phyloP scores from a whole-genome alignment of 176 grass and related monocot species.

The Musa troglodytarum region DNA sequence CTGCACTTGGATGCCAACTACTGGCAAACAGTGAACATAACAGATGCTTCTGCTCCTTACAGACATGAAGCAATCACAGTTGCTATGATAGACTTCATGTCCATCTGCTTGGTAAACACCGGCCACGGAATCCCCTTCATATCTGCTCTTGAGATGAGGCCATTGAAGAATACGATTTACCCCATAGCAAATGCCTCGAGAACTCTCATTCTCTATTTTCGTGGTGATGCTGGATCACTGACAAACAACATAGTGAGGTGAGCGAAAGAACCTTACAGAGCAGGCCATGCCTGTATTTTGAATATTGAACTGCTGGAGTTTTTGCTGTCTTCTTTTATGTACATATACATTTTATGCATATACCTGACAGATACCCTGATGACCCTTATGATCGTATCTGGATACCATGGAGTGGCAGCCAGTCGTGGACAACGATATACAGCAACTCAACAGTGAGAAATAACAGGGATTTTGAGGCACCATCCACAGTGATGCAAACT shows the following conservation, averaged over 20 bases:
- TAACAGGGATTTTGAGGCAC: neutral
- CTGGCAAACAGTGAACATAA: slow-evolving; percentile 5
- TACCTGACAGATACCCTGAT: neutral
- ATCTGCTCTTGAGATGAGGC: slow-evolving; percentile 5
- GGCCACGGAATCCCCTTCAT: neutral
- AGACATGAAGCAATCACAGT: neutral
- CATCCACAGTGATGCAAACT: neutral
- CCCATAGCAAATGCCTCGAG: too few relatives aligned
- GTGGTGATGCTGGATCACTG: neutral
- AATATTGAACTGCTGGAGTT: too few relatives aligned
- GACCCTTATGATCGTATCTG: slow-evolving; percentile 16
- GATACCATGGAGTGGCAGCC: neutral
- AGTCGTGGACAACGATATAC: neutral
- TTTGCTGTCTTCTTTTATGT: too few relatives aligned
- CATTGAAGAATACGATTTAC: neutral
- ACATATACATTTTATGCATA: too few relatives aligned
- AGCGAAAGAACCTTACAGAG: neutral
- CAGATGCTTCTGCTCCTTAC: neutral
- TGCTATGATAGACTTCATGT: neutral
- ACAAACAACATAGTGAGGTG: neutral
- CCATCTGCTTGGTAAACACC: slow-evolving; percentile 3
- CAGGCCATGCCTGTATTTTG: too few relatives aligned
- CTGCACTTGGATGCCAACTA: slow-evolving; percentile 5
- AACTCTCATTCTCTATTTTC: neutral
- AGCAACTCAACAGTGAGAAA: neutral